These are phyloP conservation scores for Pseudoneurospora amorphoporcata DNA, from an alignment of 495 filamentous ascomycete species.

Conservation along the genomic window DNA sequence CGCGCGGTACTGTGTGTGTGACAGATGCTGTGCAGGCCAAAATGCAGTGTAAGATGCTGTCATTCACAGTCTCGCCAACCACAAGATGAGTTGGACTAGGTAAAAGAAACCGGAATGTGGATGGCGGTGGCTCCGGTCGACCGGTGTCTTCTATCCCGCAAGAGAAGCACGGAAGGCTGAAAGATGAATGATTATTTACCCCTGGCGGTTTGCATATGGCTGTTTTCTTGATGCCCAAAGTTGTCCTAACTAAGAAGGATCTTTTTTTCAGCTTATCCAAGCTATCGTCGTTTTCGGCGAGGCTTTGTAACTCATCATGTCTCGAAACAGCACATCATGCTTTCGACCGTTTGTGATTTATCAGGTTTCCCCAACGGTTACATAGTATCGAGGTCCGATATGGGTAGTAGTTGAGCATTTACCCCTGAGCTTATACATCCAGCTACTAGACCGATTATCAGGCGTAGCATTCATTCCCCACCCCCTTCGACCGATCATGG, in stretches of 20 bases:
- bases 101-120: background rate
- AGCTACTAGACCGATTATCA: background rate
- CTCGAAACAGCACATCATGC: background rate
- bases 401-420: background rate
- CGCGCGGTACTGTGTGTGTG: background rate
- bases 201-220: background rate
- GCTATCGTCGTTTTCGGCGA: background rate
- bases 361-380: background rate
- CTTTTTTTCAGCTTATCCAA: conserved; percentile 1
- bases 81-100: background rate
- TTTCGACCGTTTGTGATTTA: background rate
- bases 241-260: background rate
- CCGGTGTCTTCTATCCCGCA: background rate
- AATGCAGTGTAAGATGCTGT: background rate
- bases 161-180: background rate
- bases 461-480: background rate
- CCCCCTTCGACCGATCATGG: background rate
- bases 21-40: background rate
- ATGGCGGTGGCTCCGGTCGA: background rate
- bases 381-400: background rate
- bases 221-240: conserved; percentile 8
- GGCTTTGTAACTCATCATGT: background rate
- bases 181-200: background rate
- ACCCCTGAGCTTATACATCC: background rate
- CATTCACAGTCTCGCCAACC: background rate